These are phyloP conservation scores for Naganishia randhawae DNA, from an alignment of 768 basidiomycete genomes.

Conservation along the genomic window DNA sequence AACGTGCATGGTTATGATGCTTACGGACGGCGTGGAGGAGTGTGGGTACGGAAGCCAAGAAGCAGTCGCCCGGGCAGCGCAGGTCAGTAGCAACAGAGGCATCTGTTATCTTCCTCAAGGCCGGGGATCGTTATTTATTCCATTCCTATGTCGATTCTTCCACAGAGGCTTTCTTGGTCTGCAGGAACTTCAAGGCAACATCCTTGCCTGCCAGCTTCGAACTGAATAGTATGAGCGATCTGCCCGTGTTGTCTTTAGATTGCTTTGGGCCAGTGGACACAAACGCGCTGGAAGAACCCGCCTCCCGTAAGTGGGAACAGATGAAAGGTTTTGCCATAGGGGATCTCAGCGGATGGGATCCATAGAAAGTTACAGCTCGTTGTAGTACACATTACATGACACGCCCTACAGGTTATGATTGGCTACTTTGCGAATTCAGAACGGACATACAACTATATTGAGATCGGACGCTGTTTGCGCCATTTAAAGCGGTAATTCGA, in stretches of 20 bases:
- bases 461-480: not conserved
- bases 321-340: constrained; percentile 45
- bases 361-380: not conserved
- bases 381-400: not conserved
- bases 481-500: no score
- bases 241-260: constrained; percentile 34
- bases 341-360: constrained; percentile 35
- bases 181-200: constrained; percentile 49
- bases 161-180: constrained; percentile 54
- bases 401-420: not conserved
- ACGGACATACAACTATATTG: not conserved
- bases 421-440: not conserved
- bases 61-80: constrained; percentile 53
- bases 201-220: constrained; percentile 36
- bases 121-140: constrained; percentile 1
- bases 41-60: constrained; percentile 53
- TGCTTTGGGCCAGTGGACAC: constrained; percentile 27
- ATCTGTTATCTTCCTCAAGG: no score
- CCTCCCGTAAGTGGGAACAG: constrained; percentile 34
- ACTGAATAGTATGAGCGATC: constrained; percentile 29
- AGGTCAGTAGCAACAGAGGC: constrained; percentile 43
- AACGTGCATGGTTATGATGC: constrained; percentile 35
- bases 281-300: constrained; percentile 5
- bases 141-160: not conserved
- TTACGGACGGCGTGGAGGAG: constrained; percentile 48